phyloP scores from a whole-genome alignment of 169 alveolate genomes.

The Cryptosporidium canis region DNA sequence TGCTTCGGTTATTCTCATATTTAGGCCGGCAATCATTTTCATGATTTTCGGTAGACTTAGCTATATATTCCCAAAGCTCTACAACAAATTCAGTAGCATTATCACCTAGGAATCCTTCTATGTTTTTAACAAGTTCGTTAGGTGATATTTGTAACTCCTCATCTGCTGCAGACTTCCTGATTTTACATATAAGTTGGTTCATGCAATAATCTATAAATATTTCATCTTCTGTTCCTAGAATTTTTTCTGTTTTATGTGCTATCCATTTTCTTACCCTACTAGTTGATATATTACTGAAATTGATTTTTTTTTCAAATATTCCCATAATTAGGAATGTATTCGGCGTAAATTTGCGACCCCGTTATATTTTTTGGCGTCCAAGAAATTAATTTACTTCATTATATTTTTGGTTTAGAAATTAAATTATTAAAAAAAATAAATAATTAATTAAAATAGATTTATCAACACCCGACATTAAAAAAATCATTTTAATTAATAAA shows the following conservation, averaged over 20 bases:
- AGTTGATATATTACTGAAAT: constrained; percentile 2
- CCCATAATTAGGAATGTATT: constrained; percentile 9
- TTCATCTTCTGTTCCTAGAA: constrained; percentile 66
- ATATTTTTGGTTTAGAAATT: neutral
- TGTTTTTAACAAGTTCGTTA: constrained; percentile 19
- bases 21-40: neutral
- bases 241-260: neutral
- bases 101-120: constrained; percentile 52
- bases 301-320: constrained; percentile 28
- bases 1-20: neutral
- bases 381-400: neutral
- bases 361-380: constrained; percentile 61
- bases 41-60: neutral
- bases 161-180: constrained; percentile 48
- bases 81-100: constrained; percentile 10
- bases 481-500: neutral
- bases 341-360: constrained; percentile 43
- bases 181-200: constrained; percentile 35
- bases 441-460: neutral
- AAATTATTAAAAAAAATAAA: neutral
- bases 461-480: neutral
- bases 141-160: constrained; percentile 67
- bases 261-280: constrained; percentile 30
- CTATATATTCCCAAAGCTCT: constrained; percentile 40
- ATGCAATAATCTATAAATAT: constrained; percentile 61